Percentiles rank a stretch among this genome's conserved stretches.
Evolutionary conservation across 176 grass and related monocot genomes (phyloP).

Genomic region (Avena eriantha): DNA sequence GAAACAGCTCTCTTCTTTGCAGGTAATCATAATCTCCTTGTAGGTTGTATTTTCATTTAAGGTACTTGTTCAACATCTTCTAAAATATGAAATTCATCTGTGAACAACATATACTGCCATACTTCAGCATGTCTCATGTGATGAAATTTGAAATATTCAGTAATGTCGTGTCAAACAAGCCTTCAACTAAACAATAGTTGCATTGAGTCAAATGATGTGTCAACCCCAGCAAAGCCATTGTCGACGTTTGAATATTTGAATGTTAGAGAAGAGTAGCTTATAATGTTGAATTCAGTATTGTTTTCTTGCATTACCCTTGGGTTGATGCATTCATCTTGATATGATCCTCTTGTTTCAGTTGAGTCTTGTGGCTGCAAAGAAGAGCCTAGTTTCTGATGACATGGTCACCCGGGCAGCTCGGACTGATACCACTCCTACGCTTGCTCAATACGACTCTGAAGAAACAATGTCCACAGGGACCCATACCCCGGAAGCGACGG

Average conservation of each 20-base stretch:
- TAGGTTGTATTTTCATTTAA: slow-evolving; percentile 22
- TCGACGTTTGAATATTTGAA: slow-evolving; percentile 20
- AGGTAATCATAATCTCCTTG: slow-evolving; percentile 56
- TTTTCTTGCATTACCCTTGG: slow-evolving; percentile 31
- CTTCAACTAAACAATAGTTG: slow-evolving; percentile 20
- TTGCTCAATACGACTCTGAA: slow-evolving; percentile 71
- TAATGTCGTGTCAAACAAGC: neutral
- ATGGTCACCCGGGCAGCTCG: slow-evolving; percentile 22
- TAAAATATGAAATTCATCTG: slow-evolving; percentile 32
- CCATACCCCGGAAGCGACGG: slow-evolving; percentile 55
- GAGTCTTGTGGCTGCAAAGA: slow-evolving; percentile 82
- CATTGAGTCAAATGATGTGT: neutral
- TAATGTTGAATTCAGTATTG: neutral
- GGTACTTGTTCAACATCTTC: neutral
- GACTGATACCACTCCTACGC: slow-evolving; percentile 46
- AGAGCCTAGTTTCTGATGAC: slow-evolving; percentile 66
- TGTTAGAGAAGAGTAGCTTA: slow-evolving; percentile 27
- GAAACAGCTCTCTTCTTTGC: slow-evolving; percentile 87
- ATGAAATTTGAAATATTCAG: neutral
- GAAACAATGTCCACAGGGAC: slow-evolving; percentile 67
- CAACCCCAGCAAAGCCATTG: neutral
- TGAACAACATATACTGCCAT: neutral
- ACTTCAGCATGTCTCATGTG: neutral
- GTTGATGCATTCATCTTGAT: slow-evolving; percentile 11
- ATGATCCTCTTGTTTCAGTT: slow-evolving; percentile 58